Evolutionary conservation across 129 eudicot species (phyloP).

Genomic region (Helianthus tuberosus): DNA sequence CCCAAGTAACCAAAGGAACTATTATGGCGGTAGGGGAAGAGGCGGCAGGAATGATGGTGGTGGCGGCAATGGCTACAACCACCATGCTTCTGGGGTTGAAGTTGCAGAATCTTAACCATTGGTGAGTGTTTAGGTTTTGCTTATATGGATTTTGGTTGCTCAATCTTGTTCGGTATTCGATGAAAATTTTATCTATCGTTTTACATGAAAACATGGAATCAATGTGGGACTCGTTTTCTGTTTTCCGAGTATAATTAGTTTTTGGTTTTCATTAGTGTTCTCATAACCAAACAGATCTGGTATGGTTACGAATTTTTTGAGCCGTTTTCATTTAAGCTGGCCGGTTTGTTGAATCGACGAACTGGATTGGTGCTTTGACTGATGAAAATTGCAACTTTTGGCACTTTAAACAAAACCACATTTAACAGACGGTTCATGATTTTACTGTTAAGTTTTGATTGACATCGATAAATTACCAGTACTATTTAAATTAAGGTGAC

Average conservation of each 20-base stretch:
- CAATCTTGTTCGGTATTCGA: neutral
- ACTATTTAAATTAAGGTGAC: too few relatives aligned
- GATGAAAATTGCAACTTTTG: too few relatives aligned
- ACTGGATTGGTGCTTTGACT: too few relatives aligned
- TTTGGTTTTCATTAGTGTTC: neutral
- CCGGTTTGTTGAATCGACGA: too few relatives aligned
- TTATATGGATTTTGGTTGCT: conserved; percentile 7
- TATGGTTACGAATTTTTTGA: too few relatives aligned
- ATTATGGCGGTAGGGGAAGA: conserved; percentile 59
- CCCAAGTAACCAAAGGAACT: conserved; percentile 59
- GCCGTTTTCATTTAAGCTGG: too few relatives aligned
- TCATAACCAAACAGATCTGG: too few relatives aligned
- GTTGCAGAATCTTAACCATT: conserved; percentile 41
- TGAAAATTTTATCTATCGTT: conserved; percentile 10
- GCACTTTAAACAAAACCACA: too few relatives aligned
- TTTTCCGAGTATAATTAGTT: neutral
- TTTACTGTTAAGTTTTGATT: too few relatives aligned
- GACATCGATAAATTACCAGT: too few relatives aligned
- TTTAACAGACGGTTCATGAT: too few relatives aligned
- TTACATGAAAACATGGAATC: conserved; percentile 12
- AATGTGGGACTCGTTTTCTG: neutral
- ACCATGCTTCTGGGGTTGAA: conserved; percentile 36
- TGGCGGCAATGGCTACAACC: conserved; percentile 34
- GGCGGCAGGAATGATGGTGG: conserved; percentile 53
- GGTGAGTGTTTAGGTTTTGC: conserved; percentile 24